phyloP scores from a whole-genome alignment of 2,329 filamentous ascomycete genomes.

The Escovopsis sp. region DNA sequence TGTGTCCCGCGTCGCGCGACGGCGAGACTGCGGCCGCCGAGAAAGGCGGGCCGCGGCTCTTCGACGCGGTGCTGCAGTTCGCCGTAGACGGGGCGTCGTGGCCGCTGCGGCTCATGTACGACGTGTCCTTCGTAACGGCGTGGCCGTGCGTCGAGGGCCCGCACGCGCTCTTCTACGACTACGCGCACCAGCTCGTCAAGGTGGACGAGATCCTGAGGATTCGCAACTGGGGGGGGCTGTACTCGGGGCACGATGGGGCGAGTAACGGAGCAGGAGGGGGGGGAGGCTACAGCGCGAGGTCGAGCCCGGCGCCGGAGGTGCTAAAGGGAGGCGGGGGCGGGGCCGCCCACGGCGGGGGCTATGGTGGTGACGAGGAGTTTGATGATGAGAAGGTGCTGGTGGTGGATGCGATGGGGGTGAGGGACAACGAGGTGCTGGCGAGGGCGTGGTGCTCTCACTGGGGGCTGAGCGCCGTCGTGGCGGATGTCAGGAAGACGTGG shows the following conservation, averaged over 20 bases:
- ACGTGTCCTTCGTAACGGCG: constrained; percentile 50
- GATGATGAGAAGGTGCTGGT: constrained; percentile 53
- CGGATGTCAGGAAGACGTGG: constrained; percentile 54
- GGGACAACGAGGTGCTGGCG: constrained; percentile 62
- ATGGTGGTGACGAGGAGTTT: constrained; percentile 17
- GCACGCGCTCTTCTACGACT: constrained; percentile 60
- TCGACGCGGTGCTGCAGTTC: constrained; percentile 47
- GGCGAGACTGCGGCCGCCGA: constrained; percentile 6
- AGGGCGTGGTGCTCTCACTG: constrained; percentile 65
- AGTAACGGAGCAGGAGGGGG: no score
- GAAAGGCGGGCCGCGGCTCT: constrained; percentile 27
- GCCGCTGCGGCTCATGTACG: constrained; percentile 46
- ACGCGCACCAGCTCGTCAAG: constrained; percentile 40
- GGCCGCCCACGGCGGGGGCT: constrained; percentile 4
- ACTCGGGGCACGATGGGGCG: constrained; percentile 13
- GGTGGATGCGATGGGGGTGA: constrained; percentile 56
- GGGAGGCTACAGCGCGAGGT: constrained; percentile 17
- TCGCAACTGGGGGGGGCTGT: constrained; percentile 45
- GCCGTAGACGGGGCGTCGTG: constrained; percentile 48
- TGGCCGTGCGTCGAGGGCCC: constrained; percentile 49
- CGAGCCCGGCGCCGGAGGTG: constrained; percentile 17
- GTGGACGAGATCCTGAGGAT: constrained; percentile 52
- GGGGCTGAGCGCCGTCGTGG: constrained; percentile 55
- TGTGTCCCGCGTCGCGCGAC: constrained; percentile 14
- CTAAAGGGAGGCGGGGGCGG: constrained; percentile 1